These are phyloP conservation scores for Metschnikowia orientalis DNA, from an alignment of 805 yeast species.

Conservation along the genomic window DNA sequence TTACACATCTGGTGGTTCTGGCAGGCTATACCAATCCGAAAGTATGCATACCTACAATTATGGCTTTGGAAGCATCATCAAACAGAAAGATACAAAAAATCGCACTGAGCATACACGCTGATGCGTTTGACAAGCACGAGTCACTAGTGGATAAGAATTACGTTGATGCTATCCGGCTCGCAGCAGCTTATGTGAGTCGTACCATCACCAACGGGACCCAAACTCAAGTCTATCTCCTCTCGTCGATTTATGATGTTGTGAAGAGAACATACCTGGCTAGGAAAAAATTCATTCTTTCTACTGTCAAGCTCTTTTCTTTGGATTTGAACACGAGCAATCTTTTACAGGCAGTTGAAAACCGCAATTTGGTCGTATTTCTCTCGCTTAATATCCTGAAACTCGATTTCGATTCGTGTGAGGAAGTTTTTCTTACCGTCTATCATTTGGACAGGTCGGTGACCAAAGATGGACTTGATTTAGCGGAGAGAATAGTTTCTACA, in stretches of 20 bases:
- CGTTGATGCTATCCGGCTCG: constrained; percentile 55
- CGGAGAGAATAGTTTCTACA: constrained; percentile 19
- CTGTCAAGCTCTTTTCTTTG: constrained; percentile 18
- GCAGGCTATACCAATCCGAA: constrained; percentile 77
- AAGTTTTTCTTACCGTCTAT: constrained; percentile 41
- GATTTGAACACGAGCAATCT: constrained; percentile 8
- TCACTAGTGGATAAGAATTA: constrained; percentile 65
- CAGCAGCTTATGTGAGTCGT: constrained; percentile 42
- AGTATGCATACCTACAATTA: constrained; percentile 59
- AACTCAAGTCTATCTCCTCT: constrained; percentile 32
- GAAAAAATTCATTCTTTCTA: constrained; percentile 38
- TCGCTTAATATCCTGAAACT: constrained; percentile 35
- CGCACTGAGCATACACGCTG: constrained; percentile 51
- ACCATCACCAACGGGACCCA: constrained; percentile 16
- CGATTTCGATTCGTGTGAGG: constrained; percentile 45
- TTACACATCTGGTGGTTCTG: constrained; percentile 51
- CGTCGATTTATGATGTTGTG: constrained; percentile 40
- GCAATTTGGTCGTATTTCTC: constrained; percentile 24
- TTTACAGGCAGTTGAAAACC: constrained; percentile 14
- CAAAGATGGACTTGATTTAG: constrained; percentile 38
- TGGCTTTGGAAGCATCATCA: constrained; percentile 62
- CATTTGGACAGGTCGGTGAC: constrained; percentile 42
- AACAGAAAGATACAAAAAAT: constrained; percentile 38
- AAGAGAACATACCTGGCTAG: constrained; percentile 33
- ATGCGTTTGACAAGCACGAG: constrained; percentile 62